phyloP scores from a whole-genome alignment of 2,329 filamentous ascomycete species.

The Aspergillus uvarum region DNA sequence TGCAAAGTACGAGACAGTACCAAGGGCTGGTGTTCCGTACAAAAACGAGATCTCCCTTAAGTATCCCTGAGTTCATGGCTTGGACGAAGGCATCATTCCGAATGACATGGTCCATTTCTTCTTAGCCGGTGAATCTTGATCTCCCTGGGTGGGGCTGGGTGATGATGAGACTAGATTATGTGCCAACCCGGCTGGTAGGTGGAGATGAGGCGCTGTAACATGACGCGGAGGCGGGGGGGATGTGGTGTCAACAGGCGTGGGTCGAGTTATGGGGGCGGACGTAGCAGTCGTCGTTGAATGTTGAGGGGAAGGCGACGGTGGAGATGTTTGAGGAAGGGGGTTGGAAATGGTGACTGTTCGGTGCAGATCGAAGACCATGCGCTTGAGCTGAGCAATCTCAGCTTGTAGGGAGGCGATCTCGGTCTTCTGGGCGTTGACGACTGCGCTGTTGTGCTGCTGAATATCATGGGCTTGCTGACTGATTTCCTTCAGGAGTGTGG shows the following conservation, averaged over 20 bases:
- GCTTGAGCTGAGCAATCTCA: conserved; percentile 33
- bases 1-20: neutral
- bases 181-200: neutral
- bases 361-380: conserved; percentile 30
- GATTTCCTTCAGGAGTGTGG: neutral
- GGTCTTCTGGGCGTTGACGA: conserved; percentile 16
- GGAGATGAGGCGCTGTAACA: neutral
- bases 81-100: neutral
- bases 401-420: conserved; percentile 28
- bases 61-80: neutral
- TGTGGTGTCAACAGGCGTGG: conserved; percentile 11
- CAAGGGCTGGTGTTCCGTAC: neutral
- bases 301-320: neutral
- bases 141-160: neutral
- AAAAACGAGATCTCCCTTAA: no score
- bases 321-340: neutral
- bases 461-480: neutral
- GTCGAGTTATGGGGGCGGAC: conserved; percentile 1
- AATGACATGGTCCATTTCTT: neutral
- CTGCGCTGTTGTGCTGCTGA: neutral
- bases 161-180: neutral
- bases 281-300: conserved; percentile 9
- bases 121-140: neutral
- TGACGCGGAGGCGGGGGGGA: neutral
- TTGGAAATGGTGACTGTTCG: conserved; percentile 16